These are phyloP conservation scores for Verticillium zaregamsianum DNA, from an alignment of 2,329 filamentous ascomycete genomes.

Conservation along the genomic window DNA sequence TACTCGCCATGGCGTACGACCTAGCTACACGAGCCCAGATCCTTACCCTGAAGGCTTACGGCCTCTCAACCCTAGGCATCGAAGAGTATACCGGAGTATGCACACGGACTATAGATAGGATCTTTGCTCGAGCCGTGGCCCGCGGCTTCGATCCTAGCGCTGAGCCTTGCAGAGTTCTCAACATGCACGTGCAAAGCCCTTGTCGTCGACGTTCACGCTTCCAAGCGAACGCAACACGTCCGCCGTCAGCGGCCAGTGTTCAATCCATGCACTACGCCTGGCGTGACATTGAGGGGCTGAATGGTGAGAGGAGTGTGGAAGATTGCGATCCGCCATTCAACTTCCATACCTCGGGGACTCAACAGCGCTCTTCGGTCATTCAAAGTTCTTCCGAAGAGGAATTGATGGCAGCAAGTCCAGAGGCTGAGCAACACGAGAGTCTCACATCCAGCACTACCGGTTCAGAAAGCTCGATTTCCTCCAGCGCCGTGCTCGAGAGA, in stretches of 20 bases:
- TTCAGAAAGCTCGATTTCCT: neutral
- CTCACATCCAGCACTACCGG: too few species aligned
- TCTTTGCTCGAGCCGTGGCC: neutral
- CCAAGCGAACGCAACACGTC: neutral
- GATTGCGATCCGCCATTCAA: too few species aligned
- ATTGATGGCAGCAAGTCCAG: neutral
- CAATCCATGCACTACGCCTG: too few species aligned
- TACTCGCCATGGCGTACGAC: neutral
- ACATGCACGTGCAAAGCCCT: neutral
- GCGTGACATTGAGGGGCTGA: neutral
- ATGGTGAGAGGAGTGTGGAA: too few species aligned
- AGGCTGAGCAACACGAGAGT: neutral
- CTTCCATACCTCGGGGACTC: too few species aligned
- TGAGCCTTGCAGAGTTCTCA: neutral
- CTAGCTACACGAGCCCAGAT: neutral
- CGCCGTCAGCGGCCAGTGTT: too few species aligned
- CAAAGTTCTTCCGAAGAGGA: too few species aligned
- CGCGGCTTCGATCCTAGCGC: neutral
- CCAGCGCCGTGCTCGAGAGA: neutral
- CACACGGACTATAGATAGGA: neutral
- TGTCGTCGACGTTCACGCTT: neutral
- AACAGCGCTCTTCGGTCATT: neutral
- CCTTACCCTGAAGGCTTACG: neutral
- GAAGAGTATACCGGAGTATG: neutral
- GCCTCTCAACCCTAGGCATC: neutral